These are phyloP conservation scores for Aspergillus sojae DNA, from an alignment of 2,329 filamentous ascomycete genomes.

Conservation along the genomic window DNA sequence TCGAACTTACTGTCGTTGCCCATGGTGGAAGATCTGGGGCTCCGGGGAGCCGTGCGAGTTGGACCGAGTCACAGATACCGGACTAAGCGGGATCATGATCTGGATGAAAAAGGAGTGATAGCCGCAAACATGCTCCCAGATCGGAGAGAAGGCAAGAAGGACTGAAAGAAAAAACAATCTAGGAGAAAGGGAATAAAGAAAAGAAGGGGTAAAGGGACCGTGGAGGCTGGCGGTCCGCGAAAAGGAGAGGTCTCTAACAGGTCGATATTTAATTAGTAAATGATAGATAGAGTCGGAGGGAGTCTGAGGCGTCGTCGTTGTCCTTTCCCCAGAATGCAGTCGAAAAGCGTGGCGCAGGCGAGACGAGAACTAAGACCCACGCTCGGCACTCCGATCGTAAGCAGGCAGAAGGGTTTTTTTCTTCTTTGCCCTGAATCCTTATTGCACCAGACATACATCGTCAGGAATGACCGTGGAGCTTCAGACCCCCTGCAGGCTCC, in stretches of 20 bases:
- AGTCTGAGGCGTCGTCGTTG: slow-evolving; percentile 11
- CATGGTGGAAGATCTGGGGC: slow-evolving; percentile 39
- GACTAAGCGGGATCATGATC: slow-evolving; percentile 43
- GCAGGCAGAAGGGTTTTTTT: slow-evolving; percentile 20
- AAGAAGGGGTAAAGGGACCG: slow-evolving; percentile 4
- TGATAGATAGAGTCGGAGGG: slow-evolving; percentile 2
- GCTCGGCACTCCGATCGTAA: slow-evolving; percentile 12
- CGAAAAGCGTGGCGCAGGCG: slow-evolving; percentile 17
- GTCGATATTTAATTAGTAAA: slow-evolving; percentile 5
- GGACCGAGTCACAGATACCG: slow-evolving; percentile 31
- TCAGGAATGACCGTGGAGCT: background rate
- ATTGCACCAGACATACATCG: background rate
- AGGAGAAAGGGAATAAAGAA: slow-evolving; percentile 3
- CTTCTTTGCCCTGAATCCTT: background rate
- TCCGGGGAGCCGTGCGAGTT: slow-evolving; percentile 36
- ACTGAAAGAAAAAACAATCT: background rate
- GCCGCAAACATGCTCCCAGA: slow-evolving; percentile 32
- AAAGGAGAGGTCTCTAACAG: background rate
- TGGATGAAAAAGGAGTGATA: slow-evolving; percentile 35
- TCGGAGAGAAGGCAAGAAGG: slow-evolving; percentile 8
- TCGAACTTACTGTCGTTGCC: slow-evolving; percentile 56
- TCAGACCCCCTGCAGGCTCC: background rate
- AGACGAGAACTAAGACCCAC: slow-evolving; percentile 16
- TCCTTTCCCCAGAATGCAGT: slow-evolving; percentile 10
- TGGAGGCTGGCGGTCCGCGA: background rate